These are phyloP conservation scores for Fusarium fracticaudum DNA, from an alignment of 2,329 filamentous ascomycete species.

Conservation along the genomic window DNA sequence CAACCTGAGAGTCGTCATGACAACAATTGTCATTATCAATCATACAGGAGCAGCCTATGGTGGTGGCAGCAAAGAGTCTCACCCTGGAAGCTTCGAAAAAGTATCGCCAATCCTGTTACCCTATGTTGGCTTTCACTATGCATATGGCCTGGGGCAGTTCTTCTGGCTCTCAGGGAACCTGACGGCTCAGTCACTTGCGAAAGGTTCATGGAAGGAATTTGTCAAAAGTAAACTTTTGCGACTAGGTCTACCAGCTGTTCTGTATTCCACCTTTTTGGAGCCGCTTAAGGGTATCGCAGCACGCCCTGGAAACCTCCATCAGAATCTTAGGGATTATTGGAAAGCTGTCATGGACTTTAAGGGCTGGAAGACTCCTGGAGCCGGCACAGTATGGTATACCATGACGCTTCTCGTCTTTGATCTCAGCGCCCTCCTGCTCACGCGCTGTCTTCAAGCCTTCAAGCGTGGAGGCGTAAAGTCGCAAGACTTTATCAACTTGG, in stretches of 20 bases:
- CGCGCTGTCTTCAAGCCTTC: background rate
- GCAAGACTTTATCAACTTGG: background rate
- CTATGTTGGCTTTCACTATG: background rate
- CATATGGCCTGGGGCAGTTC: background rate
- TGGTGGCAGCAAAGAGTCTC: background rate
- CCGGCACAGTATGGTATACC: background rate
- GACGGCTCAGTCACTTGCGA: background rate
- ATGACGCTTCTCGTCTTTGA: background rate
- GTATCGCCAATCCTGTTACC: background rate
- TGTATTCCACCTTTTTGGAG: background rate
- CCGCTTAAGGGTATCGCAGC: background rate
- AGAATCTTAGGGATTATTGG: background rate
- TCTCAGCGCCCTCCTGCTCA: background rate
- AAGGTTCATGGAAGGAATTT: background rate
- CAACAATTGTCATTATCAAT: conserved; percentile 5
- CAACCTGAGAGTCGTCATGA: background rate
- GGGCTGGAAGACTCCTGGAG: background rate
- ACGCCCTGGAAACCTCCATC: background rate
- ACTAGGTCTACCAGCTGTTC: background rate
- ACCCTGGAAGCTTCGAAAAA: background rate
- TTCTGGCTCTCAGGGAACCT: background rate
- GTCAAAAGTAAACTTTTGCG: background rate
- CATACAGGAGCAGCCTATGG: conserved; percentile 1
- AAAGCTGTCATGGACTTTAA: background rate
- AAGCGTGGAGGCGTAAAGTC: background rate